Evolutionary conservation across 1,139 yeast genomes (phyloP), one percentile per base, ranked within the genome.

Genomic region (Pichia sp.): DNA sequence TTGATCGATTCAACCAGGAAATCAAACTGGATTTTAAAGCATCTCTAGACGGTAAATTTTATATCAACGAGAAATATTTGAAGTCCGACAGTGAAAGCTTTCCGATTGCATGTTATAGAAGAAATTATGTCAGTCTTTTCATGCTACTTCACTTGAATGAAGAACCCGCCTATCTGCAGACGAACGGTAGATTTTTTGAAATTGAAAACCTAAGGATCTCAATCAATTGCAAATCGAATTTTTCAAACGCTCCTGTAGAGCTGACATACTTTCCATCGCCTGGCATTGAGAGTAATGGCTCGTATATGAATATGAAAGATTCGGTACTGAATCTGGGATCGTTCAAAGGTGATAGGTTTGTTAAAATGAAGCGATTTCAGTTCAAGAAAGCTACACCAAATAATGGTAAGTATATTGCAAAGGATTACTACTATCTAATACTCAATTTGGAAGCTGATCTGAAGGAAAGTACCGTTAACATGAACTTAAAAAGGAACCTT

Each of bases 341-440:
- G 5, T 42, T 47, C 27, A 39, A 40, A 31, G 44, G 43, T 31
- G 10, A 35, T 10, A 40, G 38, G 31, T 33, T 38, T n/a, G 38
- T 42, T 23, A 38, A 48, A 27, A 36, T 55, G 9, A 52, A 47
- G 33, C 50, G 54, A 41, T 52, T 55, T 27, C 82, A 78, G 57
- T 79, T 79, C 58, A 71, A 75, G 44, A 75, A 71, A 50, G 83
- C 85, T 11, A 79, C 85, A 0, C 81, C 84, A 4, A 78, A 79
- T 55, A 79, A 78, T 55, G 83, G 83, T 11, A 77, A 79, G 50
- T 65, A 69, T 38, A 67, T 52, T 10, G 50, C 73, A 16, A 83
- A 77, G 53, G 77, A 78, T 53, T 79, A 75, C 54, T 79, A 75
- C 55, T 74, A 71, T 48, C 62, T 79, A 32, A 64, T 67, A 26